Conservation (phyloP, 208 protist genomes). For the Leishmania martiniquensis region DNA sequence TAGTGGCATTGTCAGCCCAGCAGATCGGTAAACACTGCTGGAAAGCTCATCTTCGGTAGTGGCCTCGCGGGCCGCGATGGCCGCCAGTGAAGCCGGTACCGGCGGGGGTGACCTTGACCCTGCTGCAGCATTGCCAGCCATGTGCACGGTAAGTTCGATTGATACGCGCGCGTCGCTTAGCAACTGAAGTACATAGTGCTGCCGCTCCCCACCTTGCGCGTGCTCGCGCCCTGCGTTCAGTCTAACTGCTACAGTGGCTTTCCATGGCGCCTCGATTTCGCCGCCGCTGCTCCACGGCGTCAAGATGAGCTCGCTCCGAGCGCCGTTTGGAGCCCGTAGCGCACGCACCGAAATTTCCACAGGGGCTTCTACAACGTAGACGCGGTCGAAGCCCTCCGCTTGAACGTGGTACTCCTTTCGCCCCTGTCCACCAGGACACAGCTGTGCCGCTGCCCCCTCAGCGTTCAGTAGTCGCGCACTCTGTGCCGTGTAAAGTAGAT, state of each 20-base stretch:
- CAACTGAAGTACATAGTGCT: not conserved
- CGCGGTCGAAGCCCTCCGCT: not conserved
- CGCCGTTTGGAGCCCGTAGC: no score
- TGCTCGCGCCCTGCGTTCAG: not conserved
- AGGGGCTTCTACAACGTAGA: slow-evolving; percentile 15
- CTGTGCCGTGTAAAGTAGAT: slow-evolving; percentile 53
- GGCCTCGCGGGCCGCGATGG: slow-evolving; percentile 3
- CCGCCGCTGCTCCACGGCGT: not conserved
- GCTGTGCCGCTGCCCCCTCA: not conserved
- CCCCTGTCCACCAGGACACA: not conserved
- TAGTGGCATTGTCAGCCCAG: slow-evolving; percentile 35
- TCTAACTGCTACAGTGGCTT: not conserved
- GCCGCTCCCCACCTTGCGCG: not conserved
- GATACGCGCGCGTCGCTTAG: slow-evolving; percentile 14
- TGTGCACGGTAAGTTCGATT: slow-evolving; percentile 7
- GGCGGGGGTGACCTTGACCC: not conserved
- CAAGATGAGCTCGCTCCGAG: slow-evolving; percentile 12
- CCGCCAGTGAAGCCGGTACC: not conserved
- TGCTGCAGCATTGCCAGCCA: not conserved
- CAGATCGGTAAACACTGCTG: slow-evolving; percentile 37
- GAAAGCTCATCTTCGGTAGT: not conserved
- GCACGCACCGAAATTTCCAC: slow-evolving; percentile 7
- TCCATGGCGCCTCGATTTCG: not conserved
- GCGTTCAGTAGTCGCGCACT: slow-evolving; percentile 38
- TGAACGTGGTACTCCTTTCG: slow-evolving; percentile 11